These are phyloP conservation scores for Paracamarosporium sp. DNA, from an alignment of 2,329 filamentous ascomycete species.

Conservation along the genomic window DNA sequence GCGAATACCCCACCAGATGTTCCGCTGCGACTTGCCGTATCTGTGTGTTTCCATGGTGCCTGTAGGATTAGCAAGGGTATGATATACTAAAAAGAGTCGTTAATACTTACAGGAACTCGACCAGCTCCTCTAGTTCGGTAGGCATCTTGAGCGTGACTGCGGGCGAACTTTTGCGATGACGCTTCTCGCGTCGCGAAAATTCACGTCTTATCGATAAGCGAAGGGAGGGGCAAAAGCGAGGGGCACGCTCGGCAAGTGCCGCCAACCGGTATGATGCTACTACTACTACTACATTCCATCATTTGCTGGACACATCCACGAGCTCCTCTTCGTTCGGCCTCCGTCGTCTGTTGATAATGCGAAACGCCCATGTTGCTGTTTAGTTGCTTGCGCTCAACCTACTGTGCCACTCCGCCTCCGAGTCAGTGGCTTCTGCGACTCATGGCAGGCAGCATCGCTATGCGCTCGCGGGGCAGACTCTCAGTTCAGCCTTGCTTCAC, in stretches of 20 bases:
- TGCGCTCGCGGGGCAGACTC: conserved; percentile 3
- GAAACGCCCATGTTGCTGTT: not conserved
- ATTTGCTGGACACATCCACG: too few species aligned
- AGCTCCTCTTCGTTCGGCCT: too few species aligned
- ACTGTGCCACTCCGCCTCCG: not conserved
- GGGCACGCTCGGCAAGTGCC: not conserved
- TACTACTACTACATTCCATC: too few species aligned
- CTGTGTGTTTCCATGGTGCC: conserved; percentile 84
- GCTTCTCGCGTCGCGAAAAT: conserved; percentile 29
- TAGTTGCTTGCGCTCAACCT: not conserved
- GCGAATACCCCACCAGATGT: conserved; percentile 84
- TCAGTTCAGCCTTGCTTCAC: not conserved
- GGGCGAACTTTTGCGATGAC: conserved; percentile 29
- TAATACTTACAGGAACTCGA: conserved; percentile 2
- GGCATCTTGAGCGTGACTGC: conserved; percentile 47
- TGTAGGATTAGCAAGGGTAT: not conserved
- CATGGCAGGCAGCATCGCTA: not conserved
- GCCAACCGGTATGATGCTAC: not conserved
- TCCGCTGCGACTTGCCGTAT: conserved; percentile 86
- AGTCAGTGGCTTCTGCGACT: not conserved
- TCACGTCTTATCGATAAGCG: conserved; percentile 44
- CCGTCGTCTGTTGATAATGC: too few species aligned
- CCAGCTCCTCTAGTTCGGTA: conserved; percentile 58
- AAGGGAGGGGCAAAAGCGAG: not conserved
- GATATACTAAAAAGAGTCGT: conserved; percentile 7